A percentile compares a stretch with the other conserved stretches of the same genome.
Evolutionary conservation across 2,329 filamentous ascomycete species (phyloP).

Genomic region (Orbilia quercus): DNA sequence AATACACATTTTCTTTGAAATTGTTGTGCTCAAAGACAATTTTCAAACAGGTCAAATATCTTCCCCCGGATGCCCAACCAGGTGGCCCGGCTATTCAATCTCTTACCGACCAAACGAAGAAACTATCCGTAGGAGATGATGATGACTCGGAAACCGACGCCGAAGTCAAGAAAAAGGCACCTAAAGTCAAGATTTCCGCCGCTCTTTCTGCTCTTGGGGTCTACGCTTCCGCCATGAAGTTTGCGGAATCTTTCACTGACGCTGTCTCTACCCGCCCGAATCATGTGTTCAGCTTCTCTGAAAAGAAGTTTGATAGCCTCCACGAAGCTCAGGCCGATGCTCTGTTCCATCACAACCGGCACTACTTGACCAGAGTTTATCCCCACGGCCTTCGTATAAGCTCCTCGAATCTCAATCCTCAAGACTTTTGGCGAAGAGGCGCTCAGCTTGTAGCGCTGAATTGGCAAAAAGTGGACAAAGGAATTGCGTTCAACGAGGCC

Average conservation of each 20-base stretch:
- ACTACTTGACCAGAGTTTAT: slow-evolving; percentile 74
- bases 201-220: slow-evolving; percentile 58
- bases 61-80: slow-evolving; percentile 55
- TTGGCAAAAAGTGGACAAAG: slow-evolving; percentile 74
- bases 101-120: slow-evolving; percentile 28
- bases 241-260: slow-evolving; percentile 58
- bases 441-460: slow-evolving; percentile 76
- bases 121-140: slow-evolving; percentile 32
- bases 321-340: slow-evolving; percentile 67
- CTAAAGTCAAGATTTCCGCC: slow-evolving; percentile 58
- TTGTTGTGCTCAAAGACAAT: slow-evolving; percentile 54
- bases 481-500: slow-evolving; percentile 76
- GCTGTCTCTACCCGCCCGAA: slow-evolving; percentile 65
- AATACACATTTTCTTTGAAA: slow-evolving; percentile 41
- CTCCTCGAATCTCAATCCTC: slow-evolving; percentile 74
- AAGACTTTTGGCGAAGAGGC: slow-evolving; percentile 73
- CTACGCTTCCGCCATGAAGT: slow-evolving; percentile 59
- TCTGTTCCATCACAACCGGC: slow-evolving; percentile 72
- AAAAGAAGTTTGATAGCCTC: slow-evolving; percentile 70
- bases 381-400: slow-evolving; percentile 73
- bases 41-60: slow-evolving; percentile 59
- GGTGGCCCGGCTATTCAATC: slow-evolving; percentile 35
- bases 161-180: slow-evolving; percentile 50
- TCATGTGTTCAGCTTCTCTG: slow-evolving; percentile 74
- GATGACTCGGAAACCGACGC: slow-evolving; percentile 27